Conservation (phyloP, 345 rosid genomes). For the Xanthoceras sorbifolium region DNA sequence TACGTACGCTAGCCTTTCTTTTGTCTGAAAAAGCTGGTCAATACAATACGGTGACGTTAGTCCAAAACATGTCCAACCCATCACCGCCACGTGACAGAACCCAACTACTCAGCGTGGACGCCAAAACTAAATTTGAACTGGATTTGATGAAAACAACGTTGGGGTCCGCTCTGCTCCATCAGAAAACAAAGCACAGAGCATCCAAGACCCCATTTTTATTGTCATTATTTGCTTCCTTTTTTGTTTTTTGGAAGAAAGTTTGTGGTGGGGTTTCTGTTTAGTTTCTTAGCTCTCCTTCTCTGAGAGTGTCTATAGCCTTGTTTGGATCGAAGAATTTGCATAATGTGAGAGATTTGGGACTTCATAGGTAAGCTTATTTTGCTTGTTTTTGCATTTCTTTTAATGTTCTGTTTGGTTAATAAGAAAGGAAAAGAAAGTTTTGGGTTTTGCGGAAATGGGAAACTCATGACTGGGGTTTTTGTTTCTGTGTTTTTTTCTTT, state of each 20-base stretch:
- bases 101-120: constrained; percentile 35
- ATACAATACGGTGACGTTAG: constrained; percentile 48
- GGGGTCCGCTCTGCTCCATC: constrained; percentile 38
- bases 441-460: neutral
- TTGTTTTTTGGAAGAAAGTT: constrained; percentile 16
- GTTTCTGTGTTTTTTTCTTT: neutral
- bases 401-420: constrained; percentile 21
- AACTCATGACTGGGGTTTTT: neutral
- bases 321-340: constrained; percentile 16
- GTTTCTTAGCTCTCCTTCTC: neutral
- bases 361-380: constrained; percentile 10
- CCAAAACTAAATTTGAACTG: constrained; percentile 51
- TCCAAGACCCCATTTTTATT: neutral
- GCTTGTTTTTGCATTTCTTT: neutral
- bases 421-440: constrained; percentile 14
- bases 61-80: constrained; percentile 32
- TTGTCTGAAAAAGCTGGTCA: constrained; percentile 33
- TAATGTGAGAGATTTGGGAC: constrained; percentile 20
- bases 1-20: constrained; percentile 9
- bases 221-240: neutral
- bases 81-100: constrained; percentile 38
- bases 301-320: neutral
- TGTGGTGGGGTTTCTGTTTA: constrained; percentile 18
- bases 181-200: neutral
- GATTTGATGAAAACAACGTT: constrained; percentile 33